Conservation (phyloP, 345 rosid genomes). For the Salix brachista region DNA sequence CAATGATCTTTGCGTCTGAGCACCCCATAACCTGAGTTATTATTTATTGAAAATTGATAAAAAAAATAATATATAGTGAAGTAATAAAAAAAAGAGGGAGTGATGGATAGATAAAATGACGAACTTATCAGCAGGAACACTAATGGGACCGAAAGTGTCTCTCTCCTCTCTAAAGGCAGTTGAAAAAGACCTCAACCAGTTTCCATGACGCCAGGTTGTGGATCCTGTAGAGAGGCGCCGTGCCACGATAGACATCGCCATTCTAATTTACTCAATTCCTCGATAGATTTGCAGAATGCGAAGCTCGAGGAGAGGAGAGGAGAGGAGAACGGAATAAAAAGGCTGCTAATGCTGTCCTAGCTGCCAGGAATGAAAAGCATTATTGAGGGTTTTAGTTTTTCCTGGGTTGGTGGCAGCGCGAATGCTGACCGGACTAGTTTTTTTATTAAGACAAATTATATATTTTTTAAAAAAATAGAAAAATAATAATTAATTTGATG, state of each 20-base stretch:
- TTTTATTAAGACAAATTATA: too few relatives aligned
- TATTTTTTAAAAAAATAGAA: too few relatives aligned
- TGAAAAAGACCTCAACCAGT: conserved; percentile 48
- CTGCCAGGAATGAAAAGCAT: too few relatives aligned
- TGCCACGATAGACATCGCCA: conserved; percentile 51
- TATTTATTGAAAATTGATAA: not conserved
- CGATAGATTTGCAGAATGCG: not conserved
- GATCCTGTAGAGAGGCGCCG: conserved; percentile 59
- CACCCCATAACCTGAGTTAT: conserved; percentile 81
- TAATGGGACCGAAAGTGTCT: conserved; percentile 91
- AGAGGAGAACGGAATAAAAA: not conserved
- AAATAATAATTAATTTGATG: too few relatives aligned
- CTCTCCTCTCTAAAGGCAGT: conserved; percentile 77
- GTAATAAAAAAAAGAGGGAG: not conserved
- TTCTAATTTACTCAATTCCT: conserved; percentile 15
- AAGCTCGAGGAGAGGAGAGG: not conserved
- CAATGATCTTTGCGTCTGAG: conserved; percentile 91
- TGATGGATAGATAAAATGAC: conserved; percentile 14
- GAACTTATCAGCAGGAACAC: conserved; percentile 78
- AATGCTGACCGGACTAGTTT: too few relatives aligned
- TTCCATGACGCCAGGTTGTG: conserved; percentile 41
- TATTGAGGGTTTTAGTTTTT: not conserved
- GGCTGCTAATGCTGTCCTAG: too few relatives aligned
- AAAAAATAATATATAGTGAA: not conserved
- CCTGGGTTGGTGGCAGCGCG: too few relatives aligned